Percentiles rank a stretch among this genome's conserved stretches.
phyloP scores from a whole-genome alignment of 225 moss, liverwort and hornwort genomes.

The Polytrichum formosum region DNA sequence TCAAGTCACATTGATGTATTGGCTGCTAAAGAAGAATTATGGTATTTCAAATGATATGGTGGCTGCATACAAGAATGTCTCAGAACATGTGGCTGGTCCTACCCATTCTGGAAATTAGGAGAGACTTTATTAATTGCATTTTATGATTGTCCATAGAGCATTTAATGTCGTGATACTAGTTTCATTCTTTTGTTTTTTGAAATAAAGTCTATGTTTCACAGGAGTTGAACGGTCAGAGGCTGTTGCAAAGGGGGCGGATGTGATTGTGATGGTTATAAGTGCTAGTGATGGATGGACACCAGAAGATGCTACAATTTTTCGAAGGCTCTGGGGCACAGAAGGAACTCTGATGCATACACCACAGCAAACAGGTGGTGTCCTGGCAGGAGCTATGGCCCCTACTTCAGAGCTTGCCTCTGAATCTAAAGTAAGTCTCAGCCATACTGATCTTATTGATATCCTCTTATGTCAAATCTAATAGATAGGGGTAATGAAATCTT shows the following conservation, averaged over 20 bases:
- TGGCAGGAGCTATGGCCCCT: slow-evolving; percentile 37
- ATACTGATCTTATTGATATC: not conserved
- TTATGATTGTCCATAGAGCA: no score
- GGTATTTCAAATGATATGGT: no score
- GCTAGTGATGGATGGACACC: slow-evolving; percentile 89
- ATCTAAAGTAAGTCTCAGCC: not conserved
- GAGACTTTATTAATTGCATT: no score
- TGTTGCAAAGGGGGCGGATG: slow-evolving; percentile 76
- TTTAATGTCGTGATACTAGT: no score
- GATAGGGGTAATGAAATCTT: no score
- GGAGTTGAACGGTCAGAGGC: slow-evolving; percentile 89
- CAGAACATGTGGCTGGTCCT: no score
- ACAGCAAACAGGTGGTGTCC: slow-evolving; percentile 25
- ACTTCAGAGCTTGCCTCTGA: slow-evolving; percentile 18
- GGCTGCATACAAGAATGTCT: no score
- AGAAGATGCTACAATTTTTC: slow-evolving; percentile 59
- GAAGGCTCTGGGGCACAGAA: slow-evolving; percentile 49
- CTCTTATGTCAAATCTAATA: no score
- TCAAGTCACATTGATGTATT: no score
- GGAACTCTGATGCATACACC: slow-evolving; percentile 23
- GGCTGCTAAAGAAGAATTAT: no score
- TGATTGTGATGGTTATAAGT: slow-evolving; percentile 91
- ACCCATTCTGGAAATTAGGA: no score
- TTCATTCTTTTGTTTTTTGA: not conserved
- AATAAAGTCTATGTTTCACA: slow-evolving; percentile 16